Evolutionary conservation across 1,284 basidiomycete genomes (phyloP).

Genomic region (Phylloporus sp.): DNA sequence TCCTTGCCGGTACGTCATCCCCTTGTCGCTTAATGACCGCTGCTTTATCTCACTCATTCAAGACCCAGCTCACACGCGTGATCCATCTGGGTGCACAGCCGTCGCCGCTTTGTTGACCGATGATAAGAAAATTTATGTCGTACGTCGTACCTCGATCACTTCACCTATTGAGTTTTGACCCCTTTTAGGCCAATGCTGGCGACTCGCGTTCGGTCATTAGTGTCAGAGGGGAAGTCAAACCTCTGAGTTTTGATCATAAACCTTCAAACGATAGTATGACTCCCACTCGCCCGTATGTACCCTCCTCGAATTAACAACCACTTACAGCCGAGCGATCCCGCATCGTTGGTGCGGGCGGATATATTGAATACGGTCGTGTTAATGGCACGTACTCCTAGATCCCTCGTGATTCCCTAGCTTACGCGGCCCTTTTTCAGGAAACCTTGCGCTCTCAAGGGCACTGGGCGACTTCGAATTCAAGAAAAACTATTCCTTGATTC

Average conservation of each 20-base stretch:
- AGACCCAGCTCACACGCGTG: slow-evolving; percentile 88
- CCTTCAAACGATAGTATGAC: slow-evolving; percentile 82
- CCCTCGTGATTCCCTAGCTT: slow-evolving; percentile 3
- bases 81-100: slow-evolving; percentile 97
- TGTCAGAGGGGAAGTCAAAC: slow-evolving; percentile 83
- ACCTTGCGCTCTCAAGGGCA: slow-evolving; percentile 94
- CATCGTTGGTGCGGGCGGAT: slow-evolving; percentile 94
- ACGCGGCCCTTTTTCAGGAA: slow-evolving; percentile 58
- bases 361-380: slow-evolving; percentile 96
- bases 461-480: slow-evolving; percentile 99
- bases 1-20: slow-evolving; percentile 73
- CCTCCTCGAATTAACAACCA: slow-evolving; percentile 3
- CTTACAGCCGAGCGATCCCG: slow-evolving; percentile 80
- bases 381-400: slow-evolving; percentile 68
- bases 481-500: slow-evolving; percentile 81
- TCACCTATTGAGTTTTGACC: not conserved
- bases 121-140: slow-evolving; percentile 81
- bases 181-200: slow-evolving; percentile 89
- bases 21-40: not conserved
- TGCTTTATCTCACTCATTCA: not conserved
- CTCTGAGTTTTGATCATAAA: slow-evolving; percentile 96
- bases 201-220: slow-evolving; percentile 95
- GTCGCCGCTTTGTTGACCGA: slow-evolving; percentile 85
- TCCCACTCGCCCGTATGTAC: not conserved
- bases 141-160: slow-evolving; percentile 39